A percentile compares a stretch with the other conserved stretches of the same genome.
These are phyloP conservation scores for Halophytophthora polymorphica DNA, from an alignment of 352 stramenopile species.

Conservation along the genomic window DNA sequence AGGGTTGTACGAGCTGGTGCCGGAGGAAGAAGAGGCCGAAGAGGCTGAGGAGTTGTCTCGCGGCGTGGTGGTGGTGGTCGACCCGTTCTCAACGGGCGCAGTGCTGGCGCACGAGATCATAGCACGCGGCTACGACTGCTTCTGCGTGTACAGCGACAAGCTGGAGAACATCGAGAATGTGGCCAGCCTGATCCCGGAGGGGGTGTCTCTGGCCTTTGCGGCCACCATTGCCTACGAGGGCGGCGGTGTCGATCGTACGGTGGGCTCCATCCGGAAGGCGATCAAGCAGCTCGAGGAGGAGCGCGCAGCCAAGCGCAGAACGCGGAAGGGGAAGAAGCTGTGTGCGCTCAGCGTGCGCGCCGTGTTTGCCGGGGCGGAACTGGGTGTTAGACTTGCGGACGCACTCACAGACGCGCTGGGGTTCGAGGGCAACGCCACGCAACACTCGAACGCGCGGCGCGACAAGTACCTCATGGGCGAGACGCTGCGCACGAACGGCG, in stretches of 20 bases:
- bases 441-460: conserved; percentile 59
- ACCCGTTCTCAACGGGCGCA: conserved; percentile 95
- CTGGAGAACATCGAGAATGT: conserved; percentile 82
- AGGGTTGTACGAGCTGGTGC: conserved; percentile 55
- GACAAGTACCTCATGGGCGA: conserved; percentile 90
- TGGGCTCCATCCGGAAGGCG: conserved; percentile 34
- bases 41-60: conserved; percentile 17
- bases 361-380: conserved; percentile 91
- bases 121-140: conserved; percentile 86
- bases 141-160: conserved; percentile 84
- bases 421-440: conserved; percentile 81
- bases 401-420: conserved; percentile 81
- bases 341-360: conserved; percentile 45
- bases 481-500: conserved; percentile 65
- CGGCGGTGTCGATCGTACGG: conserved; percentile 35
- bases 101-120: conserved; percentile 92
- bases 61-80: conserved; percentile 91
- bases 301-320: conserved; percentile 19
- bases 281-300: conserved; percentile 40
- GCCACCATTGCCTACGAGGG: conserved; percentile 73
- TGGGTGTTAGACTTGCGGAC: conserved; percentile 92
- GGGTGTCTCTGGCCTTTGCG: conserved; percentile 71
- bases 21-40: conserved; percentile 12
- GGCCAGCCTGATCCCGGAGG: conserved; percentile 72
- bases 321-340: conserved; percentile 31